These are phyloP conservation scores for Verticillium albo-atrum DNA, from an alignment of 2,329 filamentous ascomycete species.

Conservation along the genomic window DNA sequence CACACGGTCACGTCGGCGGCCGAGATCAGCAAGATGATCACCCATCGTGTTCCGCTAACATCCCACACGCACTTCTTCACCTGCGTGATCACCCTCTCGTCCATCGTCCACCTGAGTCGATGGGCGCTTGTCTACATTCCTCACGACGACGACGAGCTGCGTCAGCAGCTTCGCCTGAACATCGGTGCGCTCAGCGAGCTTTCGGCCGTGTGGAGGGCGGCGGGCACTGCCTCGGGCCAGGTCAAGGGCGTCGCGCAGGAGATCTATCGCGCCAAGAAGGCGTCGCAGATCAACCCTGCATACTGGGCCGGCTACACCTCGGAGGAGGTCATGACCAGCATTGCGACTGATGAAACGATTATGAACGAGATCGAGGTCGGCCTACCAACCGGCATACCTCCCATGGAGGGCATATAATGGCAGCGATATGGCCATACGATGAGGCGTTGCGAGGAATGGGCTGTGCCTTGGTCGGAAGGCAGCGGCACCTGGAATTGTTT, in stretches of 20 bases:
- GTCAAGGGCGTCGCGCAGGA: constrained; percentile 77
- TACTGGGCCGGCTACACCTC: constrained; percentile 53
- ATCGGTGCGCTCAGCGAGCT: constrained; percentile 70
- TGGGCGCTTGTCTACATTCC: constrained; percentile 63
- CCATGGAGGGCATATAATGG: neutral
- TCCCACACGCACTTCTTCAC: constrained; percentile 82
- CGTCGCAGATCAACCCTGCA: constrained; percentile 44
- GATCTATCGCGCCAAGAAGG: constrained; percentile 58
- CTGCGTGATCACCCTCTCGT: constrained; percentile 72
- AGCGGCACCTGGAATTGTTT: too few relatives aligned
- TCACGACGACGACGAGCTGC: constrained; percentile 60
- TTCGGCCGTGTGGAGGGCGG: constrained; percentile 68
- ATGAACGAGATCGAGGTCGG: constrained; percentile 50
- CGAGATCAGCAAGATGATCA: constrained; percentile 70
- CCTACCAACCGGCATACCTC: neutral
- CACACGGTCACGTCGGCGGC: constrained; percentile 78
- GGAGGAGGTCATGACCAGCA: constrained; percentile 49
- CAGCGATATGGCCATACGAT: neutral
- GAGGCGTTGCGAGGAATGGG: too few relatives aligned
- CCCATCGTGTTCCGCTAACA: constrained; percentile 66
- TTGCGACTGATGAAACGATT: constrained; percentile 54
- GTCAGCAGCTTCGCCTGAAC: constrained; percentile 73
- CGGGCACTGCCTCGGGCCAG: constrained; percentile 64
- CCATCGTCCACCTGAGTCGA: constrained; percentile 76
- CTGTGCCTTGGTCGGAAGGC: too few relatives aligned